Evolutionary conservation across 2,329 filamentous ascomycete genomes (phyloP).

Genomic region (Aspergillus udagawae): DNA sequence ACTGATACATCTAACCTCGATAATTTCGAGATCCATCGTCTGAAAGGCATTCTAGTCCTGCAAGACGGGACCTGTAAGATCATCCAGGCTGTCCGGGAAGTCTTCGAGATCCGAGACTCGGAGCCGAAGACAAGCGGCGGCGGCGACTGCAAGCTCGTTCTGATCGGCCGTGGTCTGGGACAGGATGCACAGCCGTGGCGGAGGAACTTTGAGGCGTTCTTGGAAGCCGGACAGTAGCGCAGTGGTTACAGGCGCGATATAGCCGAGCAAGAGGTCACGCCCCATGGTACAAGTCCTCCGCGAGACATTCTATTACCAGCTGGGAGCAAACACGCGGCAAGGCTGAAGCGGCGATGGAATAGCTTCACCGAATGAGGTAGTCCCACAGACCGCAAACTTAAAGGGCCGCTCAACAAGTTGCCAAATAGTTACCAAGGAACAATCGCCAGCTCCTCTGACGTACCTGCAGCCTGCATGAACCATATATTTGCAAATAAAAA

Average conservation of each 20-base stretch:
- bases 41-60: slow-evolving; percentile 75
- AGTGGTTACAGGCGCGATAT: neutral
- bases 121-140: slow-evolving; percentile 17
- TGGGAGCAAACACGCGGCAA: neutral
- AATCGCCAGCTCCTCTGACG: neutral
- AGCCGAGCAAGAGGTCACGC: neutral
- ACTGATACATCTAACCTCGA: slow-evolving; percentile 20
- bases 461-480: neutral
- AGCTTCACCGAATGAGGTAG: neutral
- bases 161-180: slow-evolving; percentile 45
- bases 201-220: slow-evolving; percentile 30
- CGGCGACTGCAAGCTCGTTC: slow-evolving; percentile 41
- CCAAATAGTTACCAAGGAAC: neutral
- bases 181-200: slow-evolving; percentile 29
- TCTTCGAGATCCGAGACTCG: slow-evolving; percentile 82
- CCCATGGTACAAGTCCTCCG: neutral
- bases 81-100: slow-evolving; percentile 85
- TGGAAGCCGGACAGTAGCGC: slow-evolving; percentile 5
- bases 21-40: slow-evolving; percentile 75
- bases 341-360: neutral
- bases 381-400: neutral
- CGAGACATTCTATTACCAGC: neutral
- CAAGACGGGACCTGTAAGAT: slow-evolving; percentile 65
- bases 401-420: neutral
- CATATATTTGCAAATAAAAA: neutral